phyloP scores from a whole-genome alignment of 2,329 filamentous ascomycete species.

The Apiospora koreana region DNA sequence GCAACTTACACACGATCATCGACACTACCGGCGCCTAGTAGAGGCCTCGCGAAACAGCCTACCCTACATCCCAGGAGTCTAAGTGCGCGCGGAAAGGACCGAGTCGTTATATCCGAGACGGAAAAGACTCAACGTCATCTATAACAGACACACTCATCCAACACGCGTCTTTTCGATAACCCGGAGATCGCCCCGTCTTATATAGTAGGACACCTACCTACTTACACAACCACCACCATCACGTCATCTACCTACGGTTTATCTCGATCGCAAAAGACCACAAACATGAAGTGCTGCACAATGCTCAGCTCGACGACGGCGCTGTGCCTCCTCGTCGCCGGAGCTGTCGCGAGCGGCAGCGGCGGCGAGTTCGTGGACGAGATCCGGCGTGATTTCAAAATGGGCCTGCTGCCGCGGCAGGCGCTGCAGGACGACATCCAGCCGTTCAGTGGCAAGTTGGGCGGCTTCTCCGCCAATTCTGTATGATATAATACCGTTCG shows the following conservation, averaged over 20 bases:
- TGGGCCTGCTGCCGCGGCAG: conserved; percentile 35
- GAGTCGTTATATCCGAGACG: neutral
- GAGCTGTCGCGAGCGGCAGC: conserved; percentile 6
- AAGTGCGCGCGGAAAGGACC: neutral
- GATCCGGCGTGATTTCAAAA: conserved; percentile 37
- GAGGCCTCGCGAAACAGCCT: neutral
- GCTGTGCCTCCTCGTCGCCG: conserved; percentile 4
- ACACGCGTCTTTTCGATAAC: neutral
- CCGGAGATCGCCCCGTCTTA: neutral
- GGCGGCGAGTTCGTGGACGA: conserved; percentile 30
- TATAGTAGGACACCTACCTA: neutral
- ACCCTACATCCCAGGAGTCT: neutral
- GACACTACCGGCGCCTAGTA: neutral
- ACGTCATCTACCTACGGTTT: neutral
- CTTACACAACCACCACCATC: neutral
- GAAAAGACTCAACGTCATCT: neutral
- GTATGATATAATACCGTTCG: conserved; percentile 26
- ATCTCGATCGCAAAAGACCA: neutral
- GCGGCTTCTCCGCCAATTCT: conserved; percentile 36
- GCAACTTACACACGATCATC: neutral
- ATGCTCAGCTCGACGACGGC: neutral
- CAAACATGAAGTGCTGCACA: conserved; percentile 15
- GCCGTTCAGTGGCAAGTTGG: conserved; percentile 41
- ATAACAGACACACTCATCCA: neutral
- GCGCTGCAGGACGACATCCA: conserved; percentile 36